Evolutionary conservation across 495 filamentous ascomycete genomes (phyloP).

Genomic region (Pyrenula aspistea): DNA sequence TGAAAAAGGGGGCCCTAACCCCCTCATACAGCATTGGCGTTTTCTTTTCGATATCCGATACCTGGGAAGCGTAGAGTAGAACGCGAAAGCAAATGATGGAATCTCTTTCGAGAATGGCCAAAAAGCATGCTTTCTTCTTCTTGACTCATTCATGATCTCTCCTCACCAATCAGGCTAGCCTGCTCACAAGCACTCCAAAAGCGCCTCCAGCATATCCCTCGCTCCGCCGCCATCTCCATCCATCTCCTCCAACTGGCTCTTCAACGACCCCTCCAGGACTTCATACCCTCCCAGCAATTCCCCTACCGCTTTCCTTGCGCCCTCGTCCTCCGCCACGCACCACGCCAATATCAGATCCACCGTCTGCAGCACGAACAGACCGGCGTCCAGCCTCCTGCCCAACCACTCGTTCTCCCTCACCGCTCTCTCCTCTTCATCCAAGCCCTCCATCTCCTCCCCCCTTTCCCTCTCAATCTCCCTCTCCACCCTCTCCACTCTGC

Average conservation of each 20-base stretch:
- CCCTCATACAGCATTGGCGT: not conserved
- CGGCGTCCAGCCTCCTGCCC: slow-evolving; percentile 73
- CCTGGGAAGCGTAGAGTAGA: not conserved
- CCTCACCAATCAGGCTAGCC: no score
- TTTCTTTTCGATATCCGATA: not conserved
- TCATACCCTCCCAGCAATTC: slow-evolving; percentile 43
- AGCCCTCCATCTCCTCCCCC: slow-evolving; percentile 15
- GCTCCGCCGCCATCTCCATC: slow-evolving; percentile 40
- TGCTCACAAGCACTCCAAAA: slow-evolving; percentile 50
- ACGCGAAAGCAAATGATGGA: not conserved
- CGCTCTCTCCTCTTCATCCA: slow-evolving; percentile 44
- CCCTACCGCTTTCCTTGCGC: slow-evolving; percentile 54
- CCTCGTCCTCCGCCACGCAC: slow-evolving; percentile 84
- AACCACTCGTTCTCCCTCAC: slow-evolving; percentile 68
- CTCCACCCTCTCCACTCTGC: slow-evolving; percentile 53
- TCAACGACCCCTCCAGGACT: slow-evolving; percentile 12
- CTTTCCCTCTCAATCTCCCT: slow-evolving; percentile 49
- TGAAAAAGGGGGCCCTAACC: not conserved
- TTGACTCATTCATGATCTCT: no score
- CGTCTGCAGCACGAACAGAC: slow-evolving; percentile 75
- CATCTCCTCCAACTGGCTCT: slow-evolving; percentile 56
- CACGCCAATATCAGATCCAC: slow-evolving; percentile 84
- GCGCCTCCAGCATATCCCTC: slow-evolving; percentile 58
- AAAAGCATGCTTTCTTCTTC: no score
- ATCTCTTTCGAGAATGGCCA: not conserved